Evolutionary conservation across 768 basidiomycete species (phyloP), one percentile per base, ranked within the genome.

Genomic region (Lactarius hengduanensis): DNA sequence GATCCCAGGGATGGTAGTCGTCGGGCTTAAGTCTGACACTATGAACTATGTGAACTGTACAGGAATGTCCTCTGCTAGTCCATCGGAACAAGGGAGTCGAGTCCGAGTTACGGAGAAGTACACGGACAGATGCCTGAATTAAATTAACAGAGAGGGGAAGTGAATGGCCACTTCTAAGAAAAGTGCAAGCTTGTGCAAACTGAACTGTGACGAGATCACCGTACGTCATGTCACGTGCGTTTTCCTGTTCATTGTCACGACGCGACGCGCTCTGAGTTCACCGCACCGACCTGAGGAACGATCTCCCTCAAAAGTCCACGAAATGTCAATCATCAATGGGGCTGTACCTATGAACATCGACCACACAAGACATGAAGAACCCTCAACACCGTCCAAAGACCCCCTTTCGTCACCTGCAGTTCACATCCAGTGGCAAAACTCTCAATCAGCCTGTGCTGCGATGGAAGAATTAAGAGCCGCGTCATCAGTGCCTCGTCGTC

Each of bases 361-460:
- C 6, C 28, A 13, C 3, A 43, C 18, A 28, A 50, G 34, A 18
- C 22, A 43, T 16, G 66, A 63, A 36, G 57, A 54, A 5, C 66
- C 66, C 18, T 63, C 57, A 10, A 67, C 66, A 11, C 66, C 66
- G 18, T 59, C 43, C 5, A 67, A 53, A 28, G 66, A 67, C 18
- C 66, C 41, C 13, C 22, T 40, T 0, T 63, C 62, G 6, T 67
- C 66, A 22, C 62, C 66, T 9, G 57, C 20, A 2, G 61, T 47
- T 30, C 62, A 67, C 57, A 67, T 67, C 28, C 62, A 63, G 28
- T 67, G 66, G 66, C 66, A 67, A 62, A 67, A 67, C 16, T 67
- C 66, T 6, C 66, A 67, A 36, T 67, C 66, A 36, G 66, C 66
- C 40, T 50, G 66, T 32, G 66, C 66, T 32, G 62, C 66, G 8